These are phyloP conservation scores for Ploettnerulaceae sp. DNA, from an alignment of 2,329 filamentous ascomycete species.

Conservation along the genomic window DNA sequence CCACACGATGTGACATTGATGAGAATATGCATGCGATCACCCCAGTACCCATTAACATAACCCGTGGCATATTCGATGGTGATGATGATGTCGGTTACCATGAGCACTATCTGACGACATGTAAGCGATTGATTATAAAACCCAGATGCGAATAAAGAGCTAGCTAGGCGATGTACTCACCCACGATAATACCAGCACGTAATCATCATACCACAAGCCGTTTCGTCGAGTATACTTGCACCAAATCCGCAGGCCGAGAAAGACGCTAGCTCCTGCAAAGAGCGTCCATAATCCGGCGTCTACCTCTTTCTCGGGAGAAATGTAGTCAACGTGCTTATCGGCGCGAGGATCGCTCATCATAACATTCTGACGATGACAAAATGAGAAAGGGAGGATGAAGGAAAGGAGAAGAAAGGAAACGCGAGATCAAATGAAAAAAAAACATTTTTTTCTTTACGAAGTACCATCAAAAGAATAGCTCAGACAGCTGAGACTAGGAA, in stretches of 20 bases:
- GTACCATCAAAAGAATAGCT: background rate
- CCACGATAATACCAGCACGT: constrained; percentile 20
- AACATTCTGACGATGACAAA: constrained; percentile 3
- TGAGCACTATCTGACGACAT: constrained; percentile 38
- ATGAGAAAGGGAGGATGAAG: background rate
- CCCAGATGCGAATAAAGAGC: background rate
- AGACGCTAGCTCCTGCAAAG: constrained; percentile 18
- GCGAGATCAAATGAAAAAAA: background rate
- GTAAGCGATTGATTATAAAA: background rate
- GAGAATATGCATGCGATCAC: constrained; percentile 48
- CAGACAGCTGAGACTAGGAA: background rate
- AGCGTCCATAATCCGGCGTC: constrained; percentile 21
- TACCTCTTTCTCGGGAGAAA: constrained; percentile 19
- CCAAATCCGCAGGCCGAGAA: constrained; percentile 17
- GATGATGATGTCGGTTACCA: constrained; percentile 44
- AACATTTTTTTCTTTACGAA: background rate
- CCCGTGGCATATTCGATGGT: constrained; percentile 44
- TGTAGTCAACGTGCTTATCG: constrained; percentile 9
- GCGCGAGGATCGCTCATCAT: constrained; percentile 17
- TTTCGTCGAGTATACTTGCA: constrained; percentile 17
- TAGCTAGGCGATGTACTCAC: constrained; percentile 10
- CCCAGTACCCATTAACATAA: constrained; percentile 44
- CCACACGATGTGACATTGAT: constrained; percentile 37
- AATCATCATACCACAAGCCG: constrained; percentile 25
- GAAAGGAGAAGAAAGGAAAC: background rate